Conservation (phyloP, 257 asterid species). For the Scutellaria barbata region DNA sequence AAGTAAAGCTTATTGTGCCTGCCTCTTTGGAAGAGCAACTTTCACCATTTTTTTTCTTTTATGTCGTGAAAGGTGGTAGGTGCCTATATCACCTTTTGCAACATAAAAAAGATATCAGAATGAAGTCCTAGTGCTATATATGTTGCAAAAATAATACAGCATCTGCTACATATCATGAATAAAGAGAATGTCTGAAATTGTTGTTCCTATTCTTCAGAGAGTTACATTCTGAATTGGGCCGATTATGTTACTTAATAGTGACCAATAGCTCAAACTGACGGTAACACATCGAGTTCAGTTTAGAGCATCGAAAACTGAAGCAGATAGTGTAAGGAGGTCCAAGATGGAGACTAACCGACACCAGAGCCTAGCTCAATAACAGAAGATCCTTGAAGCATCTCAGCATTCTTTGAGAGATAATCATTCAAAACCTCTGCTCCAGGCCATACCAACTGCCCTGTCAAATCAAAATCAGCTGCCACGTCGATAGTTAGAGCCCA, state of each 20-base stretch:
- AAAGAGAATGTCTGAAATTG: not conserved
- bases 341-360: constrained; percentile 63
- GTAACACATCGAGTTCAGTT: not conserved
- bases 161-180: not conserved
- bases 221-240: not conserved
- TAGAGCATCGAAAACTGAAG: not conserved
- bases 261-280: constrained; percentile 17
- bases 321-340: not conserved
- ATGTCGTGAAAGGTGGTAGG: too few species aligned
- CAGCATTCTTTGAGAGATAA: constrained; percentile 72
- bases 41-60: too few species aligned
- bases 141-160: not conserved
- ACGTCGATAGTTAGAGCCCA: constrained; percentile 42
- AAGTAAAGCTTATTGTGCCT: not conserved
- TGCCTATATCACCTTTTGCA: too few species aligned
- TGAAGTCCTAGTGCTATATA: not conserved
- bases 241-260: not conserved
- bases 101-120: not conserved
- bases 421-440: constrained; percentile 84
- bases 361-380: constrained; percentile 93
- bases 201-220: constrained; percentile 5
- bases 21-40: too few species aligned
- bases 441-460: constrained; percentile 98
- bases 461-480: constrained; percentile 96
- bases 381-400: constrained; percentile 68